A percentile compares a stretch with the other conserved stretches of the same genome.
Evolutionary conservation across 176 grass and related monocot species (phyloP).

Genomic region (Hsuehochloa calcarea): DNA sequence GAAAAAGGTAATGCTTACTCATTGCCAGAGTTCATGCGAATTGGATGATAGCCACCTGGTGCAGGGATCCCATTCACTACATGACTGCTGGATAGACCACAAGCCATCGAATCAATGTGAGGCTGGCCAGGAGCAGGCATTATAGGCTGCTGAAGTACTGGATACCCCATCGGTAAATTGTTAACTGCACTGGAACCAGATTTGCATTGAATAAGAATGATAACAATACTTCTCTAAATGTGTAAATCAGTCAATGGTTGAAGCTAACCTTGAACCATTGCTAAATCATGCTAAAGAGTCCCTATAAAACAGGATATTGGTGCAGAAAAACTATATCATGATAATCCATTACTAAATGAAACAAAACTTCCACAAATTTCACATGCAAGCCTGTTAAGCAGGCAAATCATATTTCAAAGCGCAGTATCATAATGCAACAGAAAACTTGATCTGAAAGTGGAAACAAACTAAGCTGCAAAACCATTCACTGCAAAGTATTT

Average conservation of each 20-base stretch:
- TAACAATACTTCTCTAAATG: conserved; percentile 3
- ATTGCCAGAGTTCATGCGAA: conserved; percentile 82
- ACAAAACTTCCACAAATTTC: background rate
- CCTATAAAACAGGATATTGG: background rate
- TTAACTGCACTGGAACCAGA: conserved; percentile 77
- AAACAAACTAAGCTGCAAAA: conserved; percentile 5
- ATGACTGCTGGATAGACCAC: conserved; percentile 76
- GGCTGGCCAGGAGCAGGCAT: conserved; percentile 68
- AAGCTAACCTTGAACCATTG: background rate
- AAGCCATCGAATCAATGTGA: conserved; percentile 66
- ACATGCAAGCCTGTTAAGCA: background rate
- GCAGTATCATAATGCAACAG: background rate
- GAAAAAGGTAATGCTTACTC: conserved; percentile 63
- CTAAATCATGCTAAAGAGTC: conserved; percentile 1
- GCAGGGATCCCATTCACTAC: conserved; percentile 91
- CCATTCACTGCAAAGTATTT: background rate
- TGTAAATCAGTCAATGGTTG: conserved; percentile 9
- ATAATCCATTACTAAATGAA: background rate
- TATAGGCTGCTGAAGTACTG: conserved; percentile 82
- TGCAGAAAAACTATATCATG: conserved; percentile 6
- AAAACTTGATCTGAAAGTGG: background rate
- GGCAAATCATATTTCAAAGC: background rate
- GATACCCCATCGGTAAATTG: conserved; percentile 95
- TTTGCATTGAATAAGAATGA: conserved; percentile 52
- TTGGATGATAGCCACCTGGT: conserved; percentile 73